A percentile compares a stretch with the other conserved stretches of the same genome.
Conservation (phyloP, 108 stramenopile genomes). For the Bacterosira constricta region DNA sequence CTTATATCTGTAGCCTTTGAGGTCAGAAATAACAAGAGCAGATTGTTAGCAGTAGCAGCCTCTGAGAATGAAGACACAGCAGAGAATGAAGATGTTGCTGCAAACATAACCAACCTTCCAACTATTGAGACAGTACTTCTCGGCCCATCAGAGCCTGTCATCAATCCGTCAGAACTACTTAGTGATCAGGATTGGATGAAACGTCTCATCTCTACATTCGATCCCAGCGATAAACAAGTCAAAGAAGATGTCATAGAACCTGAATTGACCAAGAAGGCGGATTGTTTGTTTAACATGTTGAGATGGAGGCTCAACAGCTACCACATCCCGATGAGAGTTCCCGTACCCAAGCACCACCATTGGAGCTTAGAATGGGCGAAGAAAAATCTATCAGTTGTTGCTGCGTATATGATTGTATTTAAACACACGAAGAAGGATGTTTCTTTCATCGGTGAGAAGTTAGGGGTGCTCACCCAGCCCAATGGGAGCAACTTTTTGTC, state of each 20-base stretch:
- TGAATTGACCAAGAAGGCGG: conserved; percentile 11
- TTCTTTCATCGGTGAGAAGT: not conserved
- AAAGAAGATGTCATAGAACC: not conserved
- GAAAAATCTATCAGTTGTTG: conserved; percentile 16
- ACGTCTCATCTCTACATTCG: not conserved
- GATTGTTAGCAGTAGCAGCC: not conserved
- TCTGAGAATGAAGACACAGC: not conserved
- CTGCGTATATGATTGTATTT: conserved; percentile 4
- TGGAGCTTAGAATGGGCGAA: not conserved
- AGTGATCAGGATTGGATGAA: not conserved
- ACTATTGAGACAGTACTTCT: not conserved
- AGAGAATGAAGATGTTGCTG: not conserved
- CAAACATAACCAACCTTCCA: not conserved
- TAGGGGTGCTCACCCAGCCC: not conserved
- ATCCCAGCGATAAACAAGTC: not conserved
- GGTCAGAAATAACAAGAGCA: not conserved
- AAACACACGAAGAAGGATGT: conserved; percentile 11
- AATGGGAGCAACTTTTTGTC: not conserved
- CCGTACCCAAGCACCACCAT: not conserved
- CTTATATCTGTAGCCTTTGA: no score
- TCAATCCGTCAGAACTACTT: not conserved
- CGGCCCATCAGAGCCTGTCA: not conserved
- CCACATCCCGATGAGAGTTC: not conserved
- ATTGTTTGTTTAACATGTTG: conserved; percentile 3
- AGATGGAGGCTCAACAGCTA: not conserved